Evolutionary conservation across 2,329 filamentous ascomycete species (phyloP).

Genomic region (Fusarium circinatum): DNA sequence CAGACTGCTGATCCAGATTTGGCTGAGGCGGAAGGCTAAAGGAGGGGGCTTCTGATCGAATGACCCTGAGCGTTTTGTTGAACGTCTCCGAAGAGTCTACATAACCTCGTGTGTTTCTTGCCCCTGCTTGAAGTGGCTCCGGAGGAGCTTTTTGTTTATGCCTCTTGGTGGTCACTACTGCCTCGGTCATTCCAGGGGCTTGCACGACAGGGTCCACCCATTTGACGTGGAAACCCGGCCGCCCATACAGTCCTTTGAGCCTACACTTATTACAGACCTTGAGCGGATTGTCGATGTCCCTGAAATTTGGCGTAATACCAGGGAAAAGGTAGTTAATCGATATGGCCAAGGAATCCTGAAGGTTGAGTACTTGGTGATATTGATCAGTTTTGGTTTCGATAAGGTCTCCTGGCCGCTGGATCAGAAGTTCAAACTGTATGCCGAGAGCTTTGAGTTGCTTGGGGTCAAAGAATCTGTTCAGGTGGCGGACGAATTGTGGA

Average conservation of each 20-base stretch:
- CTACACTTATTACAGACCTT: conserved; percentile 6
- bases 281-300: not conserved
- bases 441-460: not conserved
- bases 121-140: too few species aligned
- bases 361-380: conserved; percentile 9
- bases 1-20: too few species aligned
- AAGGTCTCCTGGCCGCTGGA: not conserved
- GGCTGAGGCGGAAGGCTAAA: too few species aligned
- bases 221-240: too few species aligned
- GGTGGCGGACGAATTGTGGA: conserved; percentile 11
- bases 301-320: not conserved
- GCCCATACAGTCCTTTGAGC: not conserved
- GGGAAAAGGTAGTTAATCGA: conserved; percentile 3
- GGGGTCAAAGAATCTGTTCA: not conserved
- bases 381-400: not conserved
- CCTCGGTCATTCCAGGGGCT: too few species aligned
- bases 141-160: too few species aligned
- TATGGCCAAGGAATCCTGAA: not conserved
- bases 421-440: not conserved
- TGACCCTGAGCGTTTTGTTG: too few species aligned
- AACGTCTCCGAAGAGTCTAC: too few species aligned
- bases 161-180: too few species aligned
- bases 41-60: too few species aligned
- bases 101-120: too few species aligned
- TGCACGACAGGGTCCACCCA: too few species aligned